These are phyloP conservation scores for Pleurotus giganteus DNA, from an alignment of 768 basidiomycete species.

Conservation along the genomic window DNA sequence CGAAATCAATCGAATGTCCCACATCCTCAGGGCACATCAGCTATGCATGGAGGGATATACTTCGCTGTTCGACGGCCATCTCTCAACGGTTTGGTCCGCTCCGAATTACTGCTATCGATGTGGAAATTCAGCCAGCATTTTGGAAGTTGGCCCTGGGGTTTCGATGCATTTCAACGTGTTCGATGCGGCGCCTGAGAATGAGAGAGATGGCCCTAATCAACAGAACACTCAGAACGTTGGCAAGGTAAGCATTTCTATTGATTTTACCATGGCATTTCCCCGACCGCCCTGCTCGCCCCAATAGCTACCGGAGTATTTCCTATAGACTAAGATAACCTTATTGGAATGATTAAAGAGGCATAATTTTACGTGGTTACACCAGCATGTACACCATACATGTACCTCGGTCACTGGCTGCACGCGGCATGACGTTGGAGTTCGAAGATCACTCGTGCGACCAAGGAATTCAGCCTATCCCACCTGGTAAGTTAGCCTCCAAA, in stretches of 20 bases:
- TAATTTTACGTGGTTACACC: background rate
- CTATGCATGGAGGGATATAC: slow-evolving; percentile 99
- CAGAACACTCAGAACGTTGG: slow-evolving; percentile 72
- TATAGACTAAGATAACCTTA: slow-evolving; percentile 27
- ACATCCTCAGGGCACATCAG: slow-evolving; percentile 97
- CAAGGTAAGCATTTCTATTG: slow-evolving; percentile 48
- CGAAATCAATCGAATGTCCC: slow-evolving; percentile 93
- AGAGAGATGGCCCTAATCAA: slow-evolving; percentile 82
- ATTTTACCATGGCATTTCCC: slow-evolving; percentile 12
- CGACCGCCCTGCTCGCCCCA: slow-evolving; percentile 6
- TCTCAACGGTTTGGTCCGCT: slow-evolving; percentile 98
- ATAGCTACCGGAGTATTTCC: slow-evolving; percentile 82
- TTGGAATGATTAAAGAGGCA: background rate
- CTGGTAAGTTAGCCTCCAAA: slow-evolving; percentile 2
- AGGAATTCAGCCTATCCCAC: background rate
- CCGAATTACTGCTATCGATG: slow-evolving; percentile 99
- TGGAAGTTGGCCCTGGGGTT: slow-evolving; percentile 91
- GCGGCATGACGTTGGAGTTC: background rate
- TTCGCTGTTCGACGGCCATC: slow-evolving; percentile 93
- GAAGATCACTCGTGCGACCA: background rate
- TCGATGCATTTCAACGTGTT: slow-evolving; percentile 96
- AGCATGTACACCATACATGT: background rate
- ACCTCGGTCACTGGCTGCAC: background rate
- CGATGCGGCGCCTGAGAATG: slow-evolving; percentile 98
- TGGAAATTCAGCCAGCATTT: slow-evolving; percentile 94